Percentiles rank a stretch among this genome's conserved stretches.
phyloP scores from a whole-genome alignment of 129 eudicot genomes.

The Flaveria brownii region DNA sequence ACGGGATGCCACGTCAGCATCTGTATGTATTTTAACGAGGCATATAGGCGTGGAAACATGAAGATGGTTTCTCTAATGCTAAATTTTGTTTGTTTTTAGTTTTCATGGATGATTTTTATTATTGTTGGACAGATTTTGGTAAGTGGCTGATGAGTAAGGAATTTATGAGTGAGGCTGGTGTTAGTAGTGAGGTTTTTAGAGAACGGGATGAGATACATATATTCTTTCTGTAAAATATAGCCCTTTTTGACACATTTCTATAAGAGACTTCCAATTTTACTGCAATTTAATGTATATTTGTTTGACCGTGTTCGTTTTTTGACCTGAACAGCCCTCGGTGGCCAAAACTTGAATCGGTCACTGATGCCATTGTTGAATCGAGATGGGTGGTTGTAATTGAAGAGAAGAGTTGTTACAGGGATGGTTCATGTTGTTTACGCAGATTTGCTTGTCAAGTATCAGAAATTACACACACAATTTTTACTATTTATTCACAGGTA shows the following conservation, averaged over 20 bases:
- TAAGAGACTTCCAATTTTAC: neutral
- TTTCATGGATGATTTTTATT: neutral
- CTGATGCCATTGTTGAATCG: neutral
- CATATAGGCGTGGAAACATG: slow-evolving; percentile 5
- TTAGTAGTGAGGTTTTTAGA: neutral
- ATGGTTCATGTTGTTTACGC: too few species aligned
- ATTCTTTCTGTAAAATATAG: slow-evolving; percentile 18
- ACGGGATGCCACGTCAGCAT: neutral
- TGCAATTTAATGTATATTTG: neutral
- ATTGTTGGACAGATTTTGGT: slow-evolving; percentile 14
- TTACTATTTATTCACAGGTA: too few species aligned
- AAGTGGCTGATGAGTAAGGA: slow-evolving; percentile 7
- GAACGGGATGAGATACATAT: neutral
- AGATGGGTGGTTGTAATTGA: neutral
- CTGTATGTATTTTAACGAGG: slow-evolving; percentile 15
- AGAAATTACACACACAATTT: too few species aligned
- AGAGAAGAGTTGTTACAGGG: too few species aligned
- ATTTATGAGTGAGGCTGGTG: neutral
- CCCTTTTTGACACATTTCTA: neutral
- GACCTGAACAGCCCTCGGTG: neutral
- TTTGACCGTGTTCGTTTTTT: neutral
- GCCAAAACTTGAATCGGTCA: too few species aligned
- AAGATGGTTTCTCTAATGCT: slow-evolving; percentile 12
- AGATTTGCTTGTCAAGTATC: too few species aligned
- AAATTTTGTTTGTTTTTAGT: slow-evolving; percentile 15